phyloP scores from a whole-genome alignment of 2,329 filamentous ascomycete genomes.

The Ophidiomyces ophidiicola region DNA sequence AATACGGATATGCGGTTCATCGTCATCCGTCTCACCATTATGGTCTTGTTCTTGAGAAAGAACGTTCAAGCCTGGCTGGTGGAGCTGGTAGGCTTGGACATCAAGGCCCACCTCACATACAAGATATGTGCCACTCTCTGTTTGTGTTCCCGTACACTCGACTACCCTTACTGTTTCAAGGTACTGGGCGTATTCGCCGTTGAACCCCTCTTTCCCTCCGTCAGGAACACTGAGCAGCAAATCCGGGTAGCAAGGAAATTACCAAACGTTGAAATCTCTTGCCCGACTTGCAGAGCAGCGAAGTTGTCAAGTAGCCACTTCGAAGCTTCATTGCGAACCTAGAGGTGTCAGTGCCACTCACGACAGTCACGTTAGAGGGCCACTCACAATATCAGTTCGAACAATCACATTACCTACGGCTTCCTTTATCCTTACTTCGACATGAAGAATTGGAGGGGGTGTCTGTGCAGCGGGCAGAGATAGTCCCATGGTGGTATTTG shows the following conservation, averaged over 20 bases:
- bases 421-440: slow-evolving; percentile 29
- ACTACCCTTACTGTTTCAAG: slow-evolving; percentile 29
- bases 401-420: slow-evolving; percentile 19
- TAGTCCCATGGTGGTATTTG: slow-evolving; percentile 8
- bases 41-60: slow-evolving; percentile 17
- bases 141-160: slow-evolving; percentile 27
- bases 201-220: slow-evolving; percentile 19
- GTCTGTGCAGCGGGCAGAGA: neutral
- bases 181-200: slow-evolving; percentile 17
- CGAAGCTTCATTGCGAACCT: slow-evolving; percentile 29
- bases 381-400: slow-evolving; percentile 24
- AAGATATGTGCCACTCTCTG: slow-evolving; percentile 20
- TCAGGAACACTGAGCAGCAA: neutral
- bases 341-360: neutral
- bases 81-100: slow-evolving; percentile 33
- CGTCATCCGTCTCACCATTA: slow-evolving; percentile 18
- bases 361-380: neutral
- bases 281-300: slow-evolving; percentile 24
- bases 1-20: slow-evolving; percentile 23
- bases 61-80: slow-evolving; percentile 9
- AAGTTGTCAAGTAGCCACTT: slow-evolving; percentile 29
- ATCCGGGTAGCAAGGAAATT: neutral
- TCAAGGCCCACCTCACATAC: slow-evolving; percentile 30
- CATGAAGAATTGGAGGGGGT: slow-evolving; percentile 25
- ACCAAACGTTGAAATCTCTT: slow-evolving; percentile 25